A percentile compares a stretch with the other conserved stretches of the same genome.
These are phyloP conservation scores for Otatea glauca DNA, from an alignment of 176 grass and related monocot genomes.

Conservation along the genomic window DNA sequence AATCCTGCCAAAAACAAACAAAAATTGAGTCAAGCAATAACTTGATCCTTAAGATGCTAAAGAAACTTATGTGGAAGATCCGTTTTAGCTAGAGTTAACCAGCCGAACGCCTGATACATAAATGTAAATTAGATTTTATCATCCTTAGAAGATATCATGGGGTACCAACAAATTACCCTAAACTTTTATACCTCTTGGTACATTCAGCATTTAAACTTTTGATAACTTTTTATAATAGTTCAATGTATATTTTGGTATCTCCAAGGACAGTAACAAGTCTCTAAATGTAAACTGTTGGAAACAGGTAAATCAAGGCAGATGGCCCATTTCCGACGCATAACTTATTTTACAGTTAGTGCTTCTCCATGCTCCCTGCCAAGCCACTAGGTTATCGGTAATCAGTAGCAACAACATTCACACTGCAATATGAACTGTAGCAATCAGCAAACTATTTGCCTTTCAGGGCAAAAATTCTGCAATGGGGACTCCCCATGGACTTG, in stretches of 20 bases:
- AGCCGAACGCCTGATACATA: neutral
- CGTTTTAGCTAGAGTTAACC: neutral
- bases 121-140: neutral
- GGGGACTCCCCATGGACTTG: neutral
- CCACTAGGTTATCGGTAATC: conserved; percentile 1
- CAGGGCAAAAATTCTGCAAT: neutral
- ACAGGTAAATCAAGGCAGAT: neutral
- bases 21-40: neutral
- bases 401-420: neutral
- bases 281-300: too few species aligned
- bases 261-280: too few species aligned
- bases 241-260: too few species aligned
- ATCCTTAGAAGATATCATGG: too few species aligned
- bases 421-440: neutral
- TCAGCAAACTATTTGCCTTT: conserved; percentile 34
- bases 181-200: too few species aligned
- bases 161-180: too few species aligned
- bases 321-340: neutral
- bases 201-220: too few species aligned
- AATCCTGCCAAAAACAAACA: neutral
- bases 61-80: neutral
- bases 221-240: too few species aligned
- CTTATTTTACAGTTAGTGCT: neutral
- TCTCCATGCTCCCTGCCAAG: conserved; percentile 1
- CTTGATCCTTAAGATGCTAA: neutral